Base-by-base conservation (phyloP, 1,284 basidiomycete genomes). In the Acaromyces ingoldii region DNA sequence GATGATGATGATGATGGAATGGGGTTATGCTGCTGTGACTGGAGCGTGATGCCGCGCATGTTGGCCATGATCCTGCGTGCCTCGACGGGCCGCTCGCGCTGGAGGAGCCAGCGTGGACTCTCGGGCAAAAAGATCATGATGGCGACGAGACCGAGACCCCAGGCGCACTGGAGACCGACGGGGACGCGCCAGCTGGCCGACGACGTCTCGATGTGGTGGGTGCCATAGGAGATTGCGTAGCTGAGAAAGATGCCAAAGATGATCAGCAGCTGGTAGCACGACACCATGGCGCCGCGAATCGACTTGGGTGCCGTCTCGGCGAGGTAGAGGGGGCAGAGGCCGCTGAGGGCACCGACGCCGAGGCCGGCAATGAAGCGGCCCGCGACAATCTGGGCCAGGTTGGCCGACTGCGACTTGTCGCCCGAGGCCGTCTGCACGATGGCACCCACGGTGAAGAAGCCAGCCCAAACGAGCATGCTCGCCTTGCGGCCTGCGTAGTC, bases 281-380 rank as follows among this genome's bases (percentile, higher is more conserved):
- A 82, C 40, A 91, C 88, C 74, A 91, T 81, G 38, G 86, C 84
- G 71, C 89, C 89, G 76, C 89, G 84, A 63, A 88, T 82, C 80
- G 83, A 84, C 75, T 85, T 84, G 48, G 85, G 85, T 3, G 83
- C 79, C 52, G 80, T 82, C 79, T 89, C 88, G 51, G 84, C 85
- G 77, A 88, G 86, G 79, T 90, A 91, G 80, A 90, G 85, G 49
- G 86, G 86, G 21, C 87, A 85, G n/a, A 69, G 57, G 51, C 65
- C 60, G 15, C 60, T 65, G 10, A 68, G 55, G 9, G 63, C 63
- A 39, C 63, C 63, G 30, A 66, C 62, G 28, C 64, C 64, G 41
- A 67, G 58, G 63, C 67, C 67, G 33, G 67, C 63, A 31, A 70
- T 48, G 47, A 62, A 47, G 36, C 67, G 58, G n/a, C 67, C 67